Evolutionary conservation across 257 asterid genomes (phyloP), one percentile per base, ranked within the genome.

Genomic region (Catharanthus roseus): DNA sequence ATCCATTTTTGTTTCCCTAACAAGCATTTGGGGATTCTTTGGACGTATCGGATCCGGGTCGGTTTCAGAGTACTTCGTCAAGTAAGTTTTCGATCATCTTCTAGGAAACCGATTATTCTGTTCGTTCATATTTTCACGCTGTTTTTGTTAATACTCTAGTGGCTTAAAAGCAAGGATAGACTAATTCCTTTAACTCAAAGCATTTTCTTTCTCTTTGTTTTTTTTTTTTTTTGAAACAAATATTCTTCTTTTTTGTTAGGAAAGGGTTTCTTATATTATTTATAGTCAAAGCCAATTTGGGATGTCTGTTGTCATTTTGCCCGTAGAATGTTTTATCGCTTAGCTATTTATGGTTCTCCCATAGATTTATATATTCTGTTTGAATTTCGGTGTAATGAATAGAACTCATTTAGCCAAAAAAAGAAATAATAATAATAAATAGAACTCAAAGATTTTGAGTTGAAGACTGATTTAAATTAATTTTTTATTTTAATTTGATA

Each of bases 21-120:
- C 89, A 1, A 95, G 99, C 80, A 95, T 95, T 44, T 91, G 96
- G 96, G 99, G 99, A 44, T 93, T 93, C 65, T 93, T 93, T 64
- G 98, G 98, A 1, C 90, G 98, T 67, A 93, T 93, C 73, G 26
- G 82, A 3, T 95, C 99, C 68, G 99, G 97, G n/a, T 80, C 88
- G 75, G 77, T 86, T 16, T 95, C 99, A 0, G 99, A 95, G 70
- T 85, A 86, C 84, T 95, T 89, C 80, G 77, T 95, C 89, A 95
- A 83, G 99, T 91, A 85, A 80, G 96, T 16, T 13, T 12, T 3
- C 0, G 9, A 19, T 9, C 8, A 19, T 9, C 16, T 29, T 50
- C 15, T n/a, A 1, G 16, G 3, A 23, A 5, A 1, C 2, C 33
- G 4, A 21, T 16, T 19, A 49, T 50, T 9, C 5, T 0, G 0